Evolutionary conservation across 2,329 filamentous ascomycete genomes (phyloP).

Genomic region (Chalaropsis thielavioides): DNA sequence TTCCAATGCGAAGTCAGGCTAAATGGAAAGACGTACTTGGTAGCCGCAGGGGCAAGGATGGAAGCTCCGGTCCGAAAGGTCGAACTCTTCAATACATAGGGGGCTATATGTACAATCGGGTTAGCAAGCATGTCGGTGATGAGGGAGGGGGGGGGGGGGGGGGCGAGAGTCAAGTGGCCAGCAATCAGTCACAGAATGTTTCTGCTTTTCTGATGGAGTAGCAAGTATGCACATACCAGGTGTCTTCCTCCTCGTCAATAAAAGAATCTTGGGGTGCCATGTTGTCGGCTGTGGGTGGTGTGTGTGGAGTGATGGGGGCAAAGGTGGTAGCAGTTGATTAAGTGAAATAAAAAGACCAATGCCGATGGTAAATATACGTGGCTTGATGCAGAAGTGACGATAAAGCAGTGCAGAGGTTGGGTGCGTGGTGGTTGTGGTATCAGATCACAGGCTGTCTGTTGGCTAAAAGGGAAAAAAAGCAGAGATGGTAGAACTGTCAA

Average conservation of each 20-base stretch:
- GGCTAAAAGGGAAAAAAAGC: slow-evolving; percentile 4
- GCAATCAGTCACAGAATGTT: not conserved
- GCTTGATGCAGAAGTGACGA: not conserved
- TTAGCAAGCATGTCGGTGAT: not conserved
- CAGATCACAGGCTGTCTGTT: not conserved
- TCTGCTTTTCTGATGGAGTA: not conserved
- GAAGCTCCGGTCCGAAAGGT: slow-evolving; percentile 94
- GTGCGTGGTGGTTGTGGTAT: not conserved
- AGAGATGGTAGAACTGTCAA: slow-evolving; percentile 18
- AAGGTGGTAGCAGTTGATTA: slow-evolving; percentile 19
- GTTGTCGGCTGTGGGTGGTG: slow-evolving; percentile 22
- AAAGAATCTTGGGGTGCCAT: slow-evolving; percentile 59
- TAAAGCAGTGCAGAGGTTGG: slow-evolving; percentile 4
- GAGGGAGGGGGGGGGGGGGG: too few relatives aligned
- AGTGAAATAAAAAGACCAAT: slow-evolving; percentile 4
- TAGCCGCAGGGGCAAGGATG: slow-evolving; percentile 94
- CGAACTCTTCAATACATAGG: slow-evolving; percentile 97
- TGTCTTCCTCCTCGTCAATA: slow-evolving; percentile 57
- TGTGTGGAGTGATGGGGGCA: slow-evolving; percentile 14
- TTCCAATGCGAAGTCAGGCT: slow-evolving; percentile 1
- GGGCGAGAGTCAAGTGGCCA: not conserved
- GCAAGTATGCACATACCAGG: slow-evolving; percentile 39
- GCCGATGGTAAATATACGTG: not conserved
- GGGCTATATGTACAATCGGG: slow-evolving; percentile 44
- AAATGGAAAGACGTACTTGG: slow-evolving; percentile 49